phyloP scores from a whole-genome alignment of 2,329 filamentous ascomycete species.

The Metarhizium brunneum region DNA sequence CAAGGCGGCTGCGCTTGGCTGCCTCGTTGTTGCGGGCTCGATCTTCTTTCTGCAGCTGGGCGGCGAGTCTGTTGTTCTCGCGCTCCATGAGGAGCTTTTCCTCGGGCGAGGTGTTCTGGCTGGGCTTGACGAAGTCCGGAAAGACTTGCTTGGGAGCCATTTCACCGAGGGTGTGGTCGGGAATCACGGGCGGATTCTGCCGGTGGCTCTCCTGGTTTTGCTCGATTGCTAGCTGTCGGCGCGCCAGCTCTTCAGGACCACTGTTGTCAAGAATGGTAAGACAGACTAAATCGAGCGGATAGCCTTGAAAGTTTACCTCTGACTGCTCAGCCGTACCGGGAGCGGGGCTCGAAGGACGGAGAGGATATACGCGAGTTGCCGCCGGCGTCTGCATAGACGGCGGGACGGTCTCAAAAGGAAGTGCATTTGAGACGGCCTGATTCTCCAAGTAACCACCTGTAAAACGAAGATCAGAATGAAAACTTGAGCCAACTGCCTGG shows the following conservation, averaged over 20 bases:
- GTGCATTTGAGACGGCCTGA: background rate
- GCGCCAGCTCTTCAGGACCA: conserved; percentile 8
- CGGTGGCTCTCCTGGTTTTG: conserved; percentile 14
- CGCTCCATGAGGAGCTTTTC: conserved; percentile 7
- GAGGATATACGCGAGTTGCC: background rate
- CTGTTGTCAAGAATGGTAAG: conserved; percentile 13
- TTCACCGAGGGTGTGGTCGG: conserved; percentile 14
- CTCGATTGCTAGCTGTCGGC: conserved; percentile 12
- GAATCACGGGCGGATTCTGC: conserved; percentile 18
- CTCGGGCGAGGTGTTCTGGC: background rate
- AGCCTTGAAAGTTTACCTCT: conserved; percentile 7
- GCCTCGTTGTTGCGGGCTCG: conserved; percentile 27
- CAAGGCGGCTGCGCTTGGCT: conserved; percentile 24
- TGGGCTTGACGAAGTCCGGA: conserved; percentile 8
- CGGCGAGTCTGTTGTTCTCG: conserved; percentile 18
- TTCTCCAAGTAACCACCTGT: background rate
- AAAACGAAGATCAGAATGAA: background rate
- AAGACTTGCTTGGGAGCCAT: conserved; percentile 18
- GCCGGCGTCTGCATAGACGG: background rate
- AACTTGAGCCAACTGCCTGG: background rate
- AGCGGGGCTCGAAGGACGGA: background rate
- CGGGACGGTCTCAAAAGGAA: background rate
- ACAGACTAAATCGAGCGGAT: conserved; percentile 11
- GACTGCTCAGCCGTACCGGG: background rate
- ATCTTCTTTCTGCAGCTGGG: conserved; percentile 15